Base-by-base conservation (phyloP, 2,329 filamentous ascomycete species). In the Fusarium tupiense region DNA sequence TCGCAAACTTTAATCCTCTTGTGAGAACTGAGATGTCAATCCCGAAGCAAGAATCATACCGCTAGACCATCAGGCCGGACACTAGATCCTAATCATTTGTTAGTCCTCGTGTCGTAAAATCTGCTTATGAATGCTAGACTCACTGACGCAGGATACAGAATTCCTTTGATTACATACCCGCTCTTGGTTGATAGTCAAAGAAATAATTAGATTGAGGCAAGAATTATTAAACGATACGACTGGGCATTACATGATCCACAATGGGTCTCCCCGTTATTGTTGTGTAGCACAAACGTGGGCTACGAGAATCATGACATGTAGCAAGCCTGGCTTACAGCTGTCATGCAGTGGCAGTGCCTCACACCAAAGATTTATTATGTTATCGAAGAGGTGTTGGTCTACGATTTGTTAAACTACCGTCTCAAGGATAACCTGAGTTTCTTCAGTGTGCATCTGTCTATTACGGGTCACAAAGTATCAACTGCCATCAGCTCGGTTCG, bases 1-100 rank as follows among this genome's bases (percentile, higher is more conserved):
- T 84, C 83, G 83, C 83, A 84, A 78, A 44, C 60, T 70, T 14
- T 54, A 60, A 53, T 71, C 4, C 61, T 61, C 52, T 54, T 13
- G 0, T 53, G 17, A 71, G 60, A 50, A 70, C 67, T 61, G 61
- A 71, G 68, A 71, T 68, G 68, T 58, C 67, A 62, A 29, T 71
- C 68, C 68, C 68, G 68, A 72, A 67, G 69, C 68, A 71, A 71
- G 68, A 71, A 68, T 72, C 68, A 71, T 72, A 70, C 67, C 67
- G 67, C 67, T 70, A 70, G 67, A 70, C 67, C 67, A 70, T 69
- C 68, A 59, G 67, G 64, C 64, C 69, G 44, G 67, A 70, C 61
- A 72, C 46, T 69, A 69, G 52, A 70, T 70, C 60, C 67, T 66
- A 68, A 41, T 68, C 17, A 44, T 54, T 24, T 65, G 41, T 65